A percentile compares a stretch with the other conserved stretches of the same genome.
phyloP scores from a whole-genome alignment of 345 rosid genomes.

The Pelargonium nanum region DNA sequence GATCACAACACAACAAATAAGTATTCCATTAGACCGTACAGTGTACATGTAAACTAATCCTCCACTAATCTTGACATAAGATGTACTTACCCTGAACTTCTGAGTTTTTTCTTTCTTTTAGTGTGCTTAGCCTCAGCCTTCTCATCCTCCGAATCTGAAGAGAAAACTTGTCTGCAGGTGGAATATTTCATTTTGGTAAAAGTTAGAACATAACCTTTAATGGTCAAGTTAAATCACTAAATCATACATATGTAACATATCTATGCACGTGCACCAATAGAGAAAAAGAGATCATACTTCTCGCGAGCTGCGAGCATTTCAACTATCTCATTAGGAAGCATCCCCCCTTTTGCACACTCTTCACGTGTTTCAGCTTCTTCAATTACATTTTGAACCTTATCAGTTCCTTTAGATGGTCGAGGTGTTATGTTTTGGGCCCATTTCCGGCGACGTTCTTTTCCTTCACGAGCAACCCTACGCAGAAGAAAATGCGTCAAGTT shows the following conservation, averaged over 20 bases:
- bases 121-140: slow-evolving; percentile 21
- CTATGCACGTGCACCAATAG: not conserved
- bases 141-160: slow-evolving; percentile 54
- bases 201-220: slow-evolving; percentile 8
- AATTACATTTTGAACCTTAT: slow-evolving; percentile 12
- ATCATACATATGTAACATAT: not conserved
- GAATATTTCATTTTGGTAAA: slow-evolving; percentile 7
- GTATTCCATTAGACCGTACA: too few relatives aligned
- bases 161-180: slow-evolving; percentile 44
- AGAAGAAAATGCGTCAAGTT: not conserved
- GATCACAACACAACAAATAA: not conserved
- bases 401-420: slow-evolving; percentile 22
- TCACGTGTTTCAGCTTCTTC: slow-evolving; percentile 1
- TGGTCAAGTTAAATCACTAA: not conserved
- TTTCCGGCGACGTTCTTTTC: slow-evolving; percentile 58
- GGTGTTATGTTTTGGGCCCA: slow-evolving; percentile 63
- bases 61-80: not conserved
- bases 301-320: slow-evolving; percentile 68
- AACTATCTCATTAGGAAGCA: slow-evolving; percentile 73
- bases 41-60: not conserved
- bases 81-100: slow-evolving; percentile 50
- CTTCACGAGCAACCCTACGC: slow-evolving; percentile 47
- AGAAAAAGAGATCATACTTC: slow-evolving; percentile 33
- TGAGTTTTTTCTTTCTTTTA: slow-evolving; percentile 48
- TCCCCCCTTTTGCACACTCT: slow-evolving; percentile 33